phyloP scores from a whole-genome alignment of 2,329 filamentous ascomycete species.

The Diaporthe citri region DNA sequence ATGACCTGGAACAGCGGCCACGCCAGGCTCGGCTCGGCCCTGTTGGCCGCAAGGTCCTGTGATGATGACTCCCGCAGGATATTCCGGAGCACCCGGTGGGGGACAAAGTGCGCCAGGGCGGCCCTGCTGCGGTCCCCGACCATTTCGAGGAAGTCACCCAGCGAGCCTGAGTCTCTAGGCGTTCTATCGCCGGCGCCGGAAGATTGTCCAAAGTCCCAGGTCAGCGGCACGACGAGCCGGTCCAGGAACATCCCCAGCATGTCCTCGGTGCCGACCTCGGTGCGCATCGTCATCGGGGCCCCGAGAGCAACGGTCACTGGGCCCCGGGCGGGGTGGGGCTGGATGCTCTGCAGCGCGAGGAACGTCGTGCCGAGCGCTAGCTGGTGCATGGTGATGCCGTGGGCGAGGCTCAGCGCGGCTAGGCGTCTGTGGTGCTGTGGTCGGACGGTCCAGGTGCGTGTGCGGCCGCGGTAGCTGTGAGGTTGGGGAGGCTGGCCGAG shows the following conservation, averaged over 20 bases:
- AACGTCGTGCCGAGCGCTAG: not conserved
- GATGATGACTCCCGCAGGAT: not conserved
- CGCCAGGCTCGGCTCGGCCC: not conserved
- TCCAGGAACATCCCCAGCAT: slow-evolving; percentile 14
- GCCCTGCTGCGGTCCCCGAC: slow-evolving; percentile 8
- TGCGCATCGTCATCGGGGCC: slow-evolving; percentile 9
- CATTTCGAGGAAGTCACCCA: not conserved
- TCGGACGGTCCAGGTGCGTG: not conserved
- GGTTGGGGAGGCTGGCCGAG: not conserved
- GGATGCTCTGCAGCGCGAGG: not conserved
- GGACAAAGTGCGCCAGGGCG: not conserved
- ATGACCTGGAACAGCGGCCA: slow-evolving; percentile 2
- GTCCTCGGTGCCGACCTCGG: slow-evolving; percentile 7
- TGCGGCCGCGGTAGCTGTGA: not conserved
- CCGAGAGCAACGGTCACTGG: not conserved
- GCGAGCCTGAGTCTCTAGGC: not conserved
- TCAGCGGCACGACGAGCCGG: not conserved
- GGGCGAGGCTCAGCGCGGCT: not conserved
- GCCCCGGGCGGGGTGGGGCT: not conserved
- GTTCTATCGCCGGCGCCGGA: not conserved
- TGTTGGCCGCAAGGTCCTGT: not conserved
- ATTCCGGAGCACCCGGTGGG: not conserved
- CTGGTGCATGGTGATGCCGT: slow-evolving; percentile 14
- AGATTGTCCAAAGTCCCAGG: not conserved
- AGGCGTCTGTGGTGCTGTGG: not conserved